Evolutionary conservation across 257 asterid species (phyloP).

Genomic region (Marsdenia floribunda): DNA sequence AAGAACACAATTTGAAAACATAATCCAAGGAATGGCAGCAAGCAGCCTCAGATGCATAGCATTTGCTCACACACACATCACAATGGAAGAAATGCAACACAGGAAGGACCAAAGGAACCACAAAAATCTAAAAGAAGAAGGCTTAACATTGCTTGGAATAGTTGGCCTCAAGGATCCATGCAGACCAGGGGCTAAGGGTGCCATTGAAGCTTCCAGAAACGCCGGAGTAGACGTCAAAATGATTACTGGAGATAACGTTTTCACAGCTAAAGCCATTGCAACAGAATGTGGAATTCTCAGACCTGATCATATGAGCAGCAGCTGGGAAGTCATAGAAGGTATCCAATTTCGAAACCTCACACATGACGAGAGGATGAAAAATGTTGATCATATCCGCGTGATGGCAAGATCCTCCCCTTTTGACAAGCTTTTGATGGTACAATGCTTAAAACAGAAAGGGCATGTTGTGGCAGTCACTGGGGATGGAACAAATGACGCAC

Average conservation of each 20-base stretch:
- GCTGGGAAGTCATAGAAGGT: slow-evolving; percentile 20
- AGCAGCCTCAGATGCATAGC: slow-evolving; percentile 27
- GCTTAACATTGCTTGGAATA: slow-evolving; percentile 15
- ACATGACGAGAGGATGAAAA: slow-evolving; percentile 10
- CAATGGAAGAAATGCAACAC: slow-evolving; percentile 10
- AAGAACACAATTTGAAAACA: slow-evolving; percentile 8
- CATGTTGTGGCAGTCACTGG: slow-evolving; percentile 38
- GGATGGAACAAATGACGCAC: slow-evolving; percentile 37
- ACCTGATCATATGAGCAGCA: background rate
- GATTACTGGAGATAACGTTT: slow-evolving; percentile 25
- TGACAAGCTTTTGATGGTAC: slow-evolving; percentile 22
- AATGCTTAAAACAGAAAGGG: slow-evolving; percentile 18
- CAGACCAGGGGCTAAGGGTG: slow-evolving; percentile 18
- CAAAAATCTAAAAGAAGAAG: slow-evolving; percentile 10
- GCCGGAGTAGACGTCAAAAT: slow-evolving; percentile 22
- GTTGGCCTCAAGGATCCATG: slow-evolving; percentile 24
- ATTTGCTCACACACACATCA: slow-evolving; percentile 16
- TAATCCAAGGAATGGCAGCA: slow-evolving; percentile 25
- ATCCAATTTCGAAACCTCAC: slow-evolving; percentile 15
- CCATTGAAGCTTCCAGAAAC: slow-evolving; percentile 10
- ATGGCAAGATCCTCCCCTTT: slow-evolving; percentile 25
- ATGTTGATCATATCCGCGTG: slow-evolving; percentile 16
- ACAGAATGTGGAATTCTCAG: slow-evolving; percentile 21
- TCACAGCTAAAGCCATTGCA: slow-evolving; percentile 24
- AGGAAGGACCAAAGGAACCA: background rate